Evolutionary conservation across 768 basidiomycete genomes (phyloP).

Genomic region (Rhizopogon roseolus): DNA sequence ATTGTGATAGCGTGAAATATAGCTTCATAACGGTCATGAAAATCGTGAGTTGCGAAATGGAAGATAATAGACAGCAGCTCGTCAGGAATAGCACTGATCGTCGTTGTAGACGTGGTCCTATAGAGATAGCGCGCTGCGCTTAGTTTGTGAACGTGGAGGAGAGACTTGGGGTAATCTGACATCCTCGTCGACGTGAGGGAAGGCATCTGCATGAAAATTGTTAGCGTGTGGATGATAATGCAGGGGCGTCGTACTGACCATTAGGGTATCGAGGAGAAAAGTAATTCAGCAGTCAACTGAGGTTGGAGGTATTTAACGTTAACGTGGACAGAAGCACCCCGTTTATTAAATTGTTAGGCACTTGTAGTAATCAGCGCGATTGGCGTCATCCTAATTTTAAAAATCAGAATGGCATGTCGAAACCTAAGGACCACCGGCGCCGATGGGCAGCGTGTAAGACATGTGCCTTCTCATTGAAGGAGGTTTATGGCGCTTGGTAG

Average conservation of each 20-base stretch:
- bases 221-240: neutral
- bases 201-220: neutral
- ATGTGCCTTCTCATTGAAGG: constrained; percentile 7
- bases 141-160: neutral
- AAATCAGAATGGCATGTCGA: constrained; percentile 2
- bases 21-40: constrained; percentile 20
- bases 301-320: neutral
- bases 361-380: neutral
- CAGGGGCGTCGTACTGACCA: neutral
- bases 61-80: constrained; percentile 36
- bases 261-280: neutral
- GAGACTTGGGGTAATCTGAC: neutral
- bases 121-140: neutral
- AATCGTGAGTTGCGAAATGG: constrained; percentile 20
- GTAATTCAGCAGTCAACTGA: neutral
- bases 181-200: neutral
- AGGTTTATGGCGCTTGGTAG: neutral
- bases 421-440: constrained; percentile 9
- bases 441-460: constrained; percentile 15
- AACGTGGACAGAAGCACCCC: neutral
- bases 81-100: constrained; percentile 23
- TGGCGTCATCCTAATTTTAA: constrained; percentile 1
- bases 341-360: constrained; percentile 2
- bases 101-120: neutral
- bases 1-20: constrained; percentile 28